A percentile compares a stretch with the other conserved stretches of the same genome.
Conservation (phyloP, 139 green algal genomes). For the Chlorella vulgaris region DNA sequence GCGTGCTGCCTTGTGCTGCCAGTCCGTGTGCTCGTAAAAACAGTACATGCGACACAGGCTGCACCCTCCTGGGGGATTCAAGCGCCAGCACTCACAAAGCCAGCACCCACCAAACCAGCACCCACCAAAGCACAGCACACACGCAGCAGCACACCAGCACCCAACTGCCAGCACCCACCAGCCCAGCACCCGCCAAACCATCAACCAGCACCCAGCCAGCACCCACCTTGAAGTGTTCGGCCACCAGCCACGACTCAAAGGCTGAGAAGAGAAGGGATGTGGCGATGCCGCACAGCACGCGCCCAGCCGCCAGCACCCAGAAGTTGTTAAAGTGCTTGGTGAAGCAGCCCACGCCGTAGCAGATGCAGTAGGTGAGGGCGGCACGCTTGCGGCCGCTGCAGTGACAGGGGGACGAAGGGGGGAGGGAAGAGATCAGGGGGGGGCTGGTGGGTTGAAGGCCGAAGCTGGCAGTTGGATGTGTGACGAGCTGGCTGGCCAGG, state of each 20-base stretch:
- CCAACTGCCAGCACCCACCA: too few relatives aligned
- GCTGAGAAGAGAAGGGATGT: conserved; percentile 97
- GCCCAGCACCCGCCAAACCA: too few relatives aligned
- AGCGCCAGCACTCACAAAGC: too few relatives aligned
- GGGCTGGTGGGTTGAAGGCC: neutral
- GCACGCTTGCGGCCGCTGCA: conserved; percentile 89
- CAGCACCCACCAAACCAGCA: too few relatives aligned
- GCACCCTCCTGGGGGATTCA: too few relatives aligned
- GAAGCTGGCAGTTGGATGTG: neutral
- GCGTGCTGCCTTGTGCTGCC: too few relatives aligned
- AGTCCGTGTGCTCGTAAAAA: too few relatives aligned
- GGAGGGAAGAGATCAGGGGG: neutral
- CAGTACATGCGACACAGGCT: too few relatives aligned
- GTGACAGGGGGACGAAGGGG: too few relatives aligned
- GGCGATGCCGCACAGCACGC: conserved; percentile 94
- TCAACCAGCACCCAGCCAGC: neutral
- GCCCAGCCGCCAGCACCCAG: conserved; percentile 84
- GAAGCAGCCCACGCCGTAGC: conserved; percentile 88
- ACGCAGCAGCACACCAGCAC: too few relatives aligned
- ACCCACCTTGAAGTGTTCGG: conserved; percentile 63
- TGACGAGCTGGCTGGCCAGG: too few relatives aligned
- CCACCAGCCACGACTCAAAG: conserved; percentile 90
- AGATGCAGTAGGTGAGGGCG: conserved; percentile 84
- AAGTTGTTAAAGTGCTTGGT: conserved; percentile 97
- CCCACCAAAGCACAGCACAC: too few relatives aligned